Evolutionary conservation across 768 basidiomycete genomes (phyloP), one percentile per base, ranked within the genome.

Genomic region (Boletus reticuloceps): DNA sequence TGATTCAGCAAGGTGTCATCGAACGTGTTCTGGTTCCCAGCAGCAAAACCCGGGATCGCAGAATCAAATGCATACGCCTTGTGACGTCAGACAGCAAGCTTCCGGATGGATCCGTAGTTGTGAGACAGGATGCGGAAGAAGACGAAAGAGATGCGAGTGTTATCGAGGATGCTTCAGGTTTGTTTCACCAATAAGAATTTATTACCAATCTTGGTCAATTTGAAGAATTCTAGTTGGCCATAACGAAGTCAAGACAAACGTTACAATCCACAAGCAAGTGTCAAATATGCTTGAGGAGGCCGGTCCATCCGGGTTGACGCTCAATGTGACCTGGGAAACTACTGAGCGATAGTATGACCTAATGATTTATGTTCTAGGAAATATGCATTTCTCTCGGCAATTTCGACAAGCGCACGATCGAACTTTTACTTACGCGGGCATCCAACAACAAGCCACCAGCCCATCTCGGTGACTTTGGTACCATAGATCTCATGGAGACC

Each of bases 401-500:
- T 57, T 88, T 94, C 56, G 89, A 94, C 68, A 82, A 81, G 64
- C 85, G 94, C 27, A 91, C 88, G 2, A 78, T 94, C 47, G 94
- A 96, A 67, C 79, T 91, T n/a, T 73, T 92, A 25, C 79, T 94
- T 32, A 77, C 79, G 16, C 82, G 88, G 42, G 82, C 88, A 20
- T 85, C 85, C 59, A 85, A 79, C 63, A 76, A 66, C 55, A 76
- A 75, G 11, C 83, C 85, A 14, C 92, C 92, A 5, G 56, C 80
- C 6, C 91, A 93, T 68, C 79, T 94, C 14, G 75, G 76, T 49
- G 89, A 94, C 67, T 75, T 90, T 39, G 79, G 83, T 27, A 81
- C 91, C 47, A 79, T 81, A 20, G 82, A 84, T 37, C 69, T 91
- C 29, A 86, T 88, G 79, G 95, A 97, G 72, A 91, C 84, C 1